These are phyloP conservation scores for Saksenaea oblongispora DNA, from an alignment of 371 early-diverging fungal species.

Conservation along the genomic window DNA sequence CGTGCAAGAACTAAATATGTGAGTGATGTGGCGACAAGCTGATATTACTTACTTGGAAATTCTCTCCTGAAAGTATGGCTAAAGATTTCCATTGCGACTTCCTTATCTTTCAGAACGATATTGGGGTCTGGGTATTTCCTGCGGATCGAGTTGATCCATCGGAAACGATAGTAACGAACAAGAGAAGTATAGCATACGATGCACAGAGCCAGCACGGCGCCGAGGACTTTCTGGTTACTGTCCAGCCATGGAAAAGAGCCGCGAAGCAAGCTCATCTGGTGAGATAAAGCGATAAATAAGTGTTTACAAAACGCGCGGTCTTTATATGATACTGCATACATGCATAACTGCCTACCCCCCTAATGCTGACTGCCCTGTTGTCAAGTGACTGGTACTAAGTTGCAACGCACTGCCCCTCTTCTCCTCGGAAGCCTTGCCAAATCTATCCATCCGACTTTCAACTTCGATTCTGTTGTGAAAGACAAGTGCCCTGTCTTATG, in stretches of 20 bases:
- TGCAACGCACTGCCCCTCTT: no score
- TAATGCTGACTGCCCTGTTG: no score
- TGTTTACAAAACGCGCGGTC: no score
- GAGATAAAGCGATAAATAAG: no score
- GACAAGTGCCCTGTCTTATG: no score
- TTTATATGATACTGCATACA: no score
- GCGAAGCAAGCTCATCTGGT: neutral
- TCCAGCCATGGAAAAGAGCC: neutral
- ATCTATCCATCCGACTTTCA: no score
- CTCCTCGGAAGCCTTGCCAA: no score
- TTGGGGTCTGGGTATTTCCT: slow-evolving; percentile 52
- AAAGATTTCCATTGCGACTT: slow-evolving; percentile 43
- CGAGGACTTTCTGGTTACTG: neutral
- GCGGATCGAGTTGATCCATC: slow-evolving; percentile 28
- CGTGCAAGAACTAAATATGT: slow-evolving; percentile 7
- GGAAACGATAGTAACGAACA: slow-evolving; percentile 42
- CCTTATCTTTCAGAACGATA: slow-evolving; percentile 33
- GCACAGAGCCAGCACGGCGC: neutral
- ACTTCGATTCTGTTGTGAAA: no score
- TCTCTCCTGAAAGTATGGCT: slow-evolving; percentile 39
- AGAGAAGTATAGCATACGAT: slow-evolving; percentile 27
- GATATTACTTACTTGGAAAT: slow-evolving; percentile 37
- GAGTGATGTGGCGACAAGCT: no score
- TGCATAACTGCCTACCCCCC: no score
- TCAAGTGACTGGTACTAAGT: no score